Evolutionary conservation across 805 yeast genomes (phyloP), one percentile per base, ranked within the genome.

Genomic region (Brettanomyces naardenensis): DNA sequence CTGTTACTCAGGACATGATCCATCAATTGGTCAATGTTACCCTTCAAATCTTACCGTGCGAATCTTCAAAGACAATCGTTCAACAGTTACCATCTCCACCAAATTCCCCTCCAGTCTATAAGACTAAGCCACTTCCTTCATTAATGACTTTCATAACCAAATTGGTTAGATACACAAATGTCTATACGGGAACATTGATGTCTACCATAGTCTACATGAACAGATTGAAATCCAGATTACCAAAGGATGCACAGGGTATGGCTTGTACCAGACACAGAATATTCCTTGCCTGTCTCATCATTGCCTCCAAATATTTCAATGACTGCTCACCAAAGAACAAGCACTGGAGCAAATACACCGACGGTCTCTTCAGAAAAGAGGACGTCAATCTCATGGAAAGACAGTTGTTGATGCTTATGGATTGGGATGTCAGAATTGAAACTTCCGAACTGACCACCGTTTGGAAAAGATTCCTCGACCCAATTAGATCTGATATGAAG

Each of bases 301-400:
- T 83, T 44, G 74, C 86, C 14, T 74, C 87, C 33, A 83, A 83
- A 56, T 77, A 67, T 59, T 82, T 79, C 65, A 82, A 83, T 59
- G 94, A 83, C 54, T 75, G 82, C 5, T 76, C 85, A 10, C 88
- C 90, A 43, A 77, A 80, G 52, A 83, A 83, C 60, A 66, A 68
- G 46, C 88, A 82, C 58, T 83, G 94, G 94, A 78, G 86, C 29
- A 73, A 70, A 48, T 80, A 80, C 59, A 79, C 90, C 5, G 88
- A 82, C 50, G 87, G 85, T 2, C 65, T 83, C 30, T 81, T 83
- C 60, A 63, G 68, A 33, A 59, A 69, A 39, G 76, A 76, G 44
- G 94, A 83, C 55, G 75, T 83, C 46, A 82, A 81, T 57, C 64
- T 81, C 44, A 83, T 83, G 88, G 94, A 83, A 60, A 73, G 86